These are phyloP conservation scores for Ophiostoma sp. DNA, from an alignment of 2,329 filamentous ascomycete species.

Conservation along the genomic window DNA sequence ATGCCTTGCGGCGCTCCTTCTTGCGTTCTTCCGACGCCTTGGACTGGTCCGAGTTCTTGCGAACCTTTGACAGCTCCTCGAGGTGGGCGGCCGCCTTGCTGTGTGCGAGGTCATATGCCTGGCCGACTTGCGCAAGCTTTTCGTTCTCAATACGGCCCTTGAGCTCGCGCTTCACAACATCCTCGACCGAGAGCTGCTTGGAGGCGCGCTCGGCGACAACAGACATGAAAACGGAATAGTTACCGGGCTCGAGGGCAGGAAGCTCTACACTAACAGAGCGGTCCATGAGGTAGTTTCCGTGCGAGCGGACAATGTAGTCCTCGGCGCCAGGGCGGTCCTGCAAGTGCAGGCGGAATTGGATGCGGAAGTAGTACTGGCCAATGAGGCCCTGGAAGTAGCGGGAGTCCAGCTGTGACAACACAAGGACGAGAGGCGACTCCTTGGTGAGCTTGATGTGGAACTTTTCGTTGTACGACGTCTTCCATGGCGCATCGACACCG, in stretches of 20 bases:
- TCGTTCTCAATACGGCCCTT: conserved; percentile 63
- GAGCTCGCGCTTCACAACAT: conserved; percentile 61
- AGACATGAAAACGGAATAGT: conserved; percentile 70
- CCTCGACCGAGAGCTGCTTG: conserved; percentile 49
- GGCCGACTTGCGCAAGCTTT: conserved; percentile 66
- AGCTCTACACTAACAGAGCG: conserved; percentile 74
- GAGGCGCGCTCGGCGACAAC: conserved; percentile 60
- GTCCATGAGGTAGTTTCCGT: conserved; percentile 54
- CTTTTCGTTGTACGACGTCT: conserved; percentile 50
- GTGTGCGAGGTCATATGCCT: conserved; percentile 65
- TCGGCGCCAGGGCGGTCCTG: conserved; percentile 40
- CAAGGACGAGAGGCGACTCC: conserved; percentile 48
- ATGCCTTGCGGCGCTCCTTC: conserved; percentile 38
- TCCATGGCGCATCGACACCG: conserved; percentile 49
- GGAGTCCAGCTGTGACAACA: conserved; percentile 52
- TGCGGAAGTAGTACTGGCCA: conserved; percentile 50
- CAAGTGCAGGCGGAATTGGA: conserved; percentile 50
- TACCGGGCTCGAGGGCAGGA: conserved; percentile 61
- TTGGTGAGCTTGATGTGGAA: conserved; percentile 48
- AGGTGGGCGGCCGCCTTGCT: conserved; percentile 46
- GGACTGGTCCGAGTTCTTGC: conserved; percentile 46
- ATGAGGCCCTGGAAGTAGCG: conserved; percentile 53
- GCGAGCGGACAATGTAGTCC: conserved; percentile 52
- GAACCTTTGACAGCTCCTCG: conserved; percentile 41
- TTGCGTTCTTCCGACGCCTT: conserved; percentile 42